phyloP scores from a whole-genome alignment of 306 rosid species.

The Geum urbanum region DNA sequence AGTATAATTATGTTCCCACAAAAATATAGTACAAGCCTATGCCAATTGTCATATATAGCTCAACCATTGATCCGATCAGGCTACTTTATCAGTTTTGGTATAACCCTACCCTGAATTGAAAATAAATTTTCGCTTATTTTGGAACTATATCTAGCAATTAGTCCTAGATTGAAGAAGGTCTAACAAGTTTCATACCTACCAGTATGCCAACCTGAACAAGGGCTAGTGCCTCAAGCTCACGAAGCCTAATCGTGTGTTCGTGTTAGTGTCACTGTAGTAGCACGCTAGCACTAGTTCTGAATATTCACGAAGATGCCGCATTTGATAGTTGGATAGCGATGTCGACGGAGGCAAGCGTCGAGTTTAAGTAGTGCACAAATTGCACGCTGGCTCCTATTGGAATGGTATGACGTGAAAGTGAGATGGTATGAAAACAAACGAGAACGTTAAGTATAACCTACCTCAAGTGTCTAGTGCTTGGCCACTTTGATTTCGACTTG shows the following conservation, averaged over 20 bases:
- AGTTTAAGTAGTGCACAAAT: not conserved
- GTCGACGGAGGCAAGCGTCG: not conserved
- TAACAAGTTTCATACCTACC: no score
- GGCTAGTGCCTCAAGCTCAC: not conserved
- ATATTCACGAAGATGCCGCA: not conserved
- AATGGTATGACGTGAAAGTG: slow-evolving; percentile 2
- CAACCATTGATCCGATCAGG: no score
- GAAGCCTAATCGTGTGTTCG: not conserved
- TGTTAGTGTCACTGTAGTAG: no score
- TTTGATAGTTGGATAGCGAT: not conserved
- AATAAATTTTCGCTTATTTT: no score
- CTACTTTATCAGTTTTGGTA: no score
- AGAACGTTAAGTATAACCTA: not conserved
- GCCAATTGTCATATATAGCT: no score
- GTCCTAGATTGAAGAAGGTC: no score
- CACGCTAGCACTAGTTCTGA: not conserved
- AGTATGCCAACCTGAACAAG: no score
- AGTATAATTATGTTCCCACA: no score
- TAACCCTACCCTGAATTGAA: no score
- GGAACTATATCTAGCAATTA: no score
- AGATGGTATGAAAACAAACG: not conserved
- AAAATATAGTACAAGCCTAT: no score
- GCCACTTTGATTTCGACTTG: slow-evolving; percentile 5
- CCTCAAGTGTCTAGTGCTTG: not conserved
- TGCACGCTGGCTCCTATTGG: not conserved